Evolutionary conservation across 495 filamentous ascomycete species (phyloP).

Genomic region (Pyrenula massariospora): DNA sequence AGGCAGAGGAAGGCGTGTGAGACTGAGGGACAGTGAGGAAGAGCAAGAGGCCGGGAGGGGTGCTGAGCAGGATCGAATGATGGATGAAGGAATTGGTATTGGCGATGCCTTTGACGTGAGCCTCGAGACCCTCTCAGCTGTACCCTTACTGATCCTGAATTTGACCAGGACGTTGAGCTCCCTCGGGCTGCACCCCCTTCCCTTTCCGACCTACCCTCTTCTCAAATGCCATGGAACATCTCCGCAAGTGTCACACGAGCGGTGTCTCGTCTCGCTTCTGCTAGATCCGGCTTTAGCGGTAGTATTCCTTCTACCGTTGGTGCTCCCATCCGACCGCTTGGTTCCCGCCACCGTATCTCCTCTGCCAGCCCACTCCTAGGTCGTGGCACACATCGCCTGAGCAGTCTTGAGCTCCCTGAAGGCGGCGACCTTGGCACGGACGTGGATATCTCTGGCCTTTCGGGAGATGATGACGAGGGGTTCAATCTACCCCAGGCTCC

Average conservation of each 20-base stretch:
- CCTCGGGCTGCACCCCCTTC: slow-evolving; percentile 45
- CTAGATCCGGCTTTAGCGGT: slow-evolving; percentile 16
- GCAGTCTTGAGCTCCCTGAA: slow-evolving; percentile 20
- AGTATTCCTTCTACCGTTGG: slow-evolving; percentile 13
- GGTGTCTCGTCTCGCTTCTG: slow-evolving; percentile 38
- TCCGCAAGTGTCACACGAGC: slow-evolving; percentile 37
- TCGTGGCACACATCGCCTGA: slow-evolving; percentile 26
- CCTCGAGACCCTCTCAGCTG: not conserved
- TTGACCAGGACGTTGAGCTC: slow-evolving; percentile 39
- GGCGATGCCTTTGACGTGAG: slow-evolving; percentile 16
- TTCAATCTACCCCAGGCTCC: slow-evolving; percentile 4
- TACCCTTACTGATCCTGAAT: slow-evolving; percentile 2
- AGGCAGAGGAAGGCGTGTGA: slow-evolving; percentile 32
- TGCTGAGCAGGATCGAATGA: slow-evolving; percentile 6
- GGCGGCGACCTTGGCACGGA: slow-evolving; percentile 27
- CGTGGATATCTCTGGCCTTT: slow-evolving; percentile 24
- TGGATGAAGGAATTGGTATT: slow-evolving; percentile 21
- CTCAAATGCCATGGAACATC: slow-evolving; percentile 62
- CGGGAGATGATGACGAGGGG: slow-evolving; percentile 15
- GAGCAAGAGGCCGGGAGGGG: slow-evolving; percentile 32
- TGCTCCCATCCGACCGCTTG: slow-evolving; percentile 4
- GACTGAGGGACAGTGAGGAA: slow-evolving; percentile 14
- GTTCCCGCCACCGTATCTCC: slow-evolving; percentile 35
- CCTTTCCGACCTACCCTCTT: slow-evolving; percentile 45
- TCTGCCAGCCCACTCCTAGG: slow-evolving; percentile 51